Evolutionary conservation across 306 rosid genomes (phyloP).

Genomic region (Boehmeria nivea): DNA sequence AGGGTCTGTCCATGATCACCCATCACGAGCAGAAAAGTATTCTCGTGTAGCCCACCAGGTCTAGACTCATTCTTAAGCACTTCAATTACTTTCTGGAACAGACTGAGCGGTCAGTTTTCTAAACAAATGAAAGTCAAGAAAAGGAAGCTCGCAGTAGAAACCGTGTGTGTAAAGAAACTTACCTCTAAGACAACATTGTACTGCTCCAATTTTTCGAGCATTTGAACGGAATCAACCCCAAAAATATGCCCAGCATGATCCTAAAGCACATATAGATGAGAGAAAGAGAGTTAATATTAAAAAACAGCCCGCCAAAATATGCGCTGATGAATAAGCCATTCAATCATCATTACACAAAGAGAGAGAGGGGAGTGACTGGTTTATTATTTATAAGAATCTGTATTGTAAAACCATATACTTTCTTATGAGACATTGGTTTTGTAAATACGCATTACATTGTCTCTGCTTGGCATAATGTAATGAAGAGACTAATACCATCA

Average conservation of each 20-base stretch:
- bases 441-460: too few species aligned
- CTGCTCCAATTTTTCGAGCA: conserved; percentile 88
- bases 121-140: not conserved
- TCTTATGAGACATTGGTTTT: too few species aligned
- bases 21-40: conserved; percentile 90
- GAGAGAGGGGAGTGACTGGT: too few species aligned
- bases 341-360: not conserved
- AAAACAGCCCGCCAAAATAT: not conserved
- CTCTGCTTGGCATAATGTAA: too few species aligned
- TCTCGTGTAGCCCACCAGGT: conserved; percentile 79
- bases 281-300: conserved; percentile 9
- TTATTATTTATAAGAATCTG: too few species aligned
- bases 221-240: conserved; percentile 83
- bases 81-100: conserved; percentile 70
- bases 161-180: conserved; percentile 4
- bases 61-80: conserved; percentile 67
- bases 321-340: not conserved
- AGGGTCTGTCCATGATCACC: conserved; percentile 99
- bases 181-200: conserved; percentile 75
- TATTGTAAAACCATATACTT: too few species aligned
- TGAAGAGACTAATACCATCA: not conserved
- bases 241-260: conserved; percentile 98
- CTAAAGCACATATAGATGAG: conserved; percentile 32
- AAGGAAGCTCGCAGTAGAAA: not conserved
- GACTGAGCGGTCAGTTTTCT: conserved; percentile 23